These are phyloP conservation scores for Fennellomyces sp. DNA, from an alignment of 371 early-diverging fungal species.

Conservation along the genomic window DNA sequence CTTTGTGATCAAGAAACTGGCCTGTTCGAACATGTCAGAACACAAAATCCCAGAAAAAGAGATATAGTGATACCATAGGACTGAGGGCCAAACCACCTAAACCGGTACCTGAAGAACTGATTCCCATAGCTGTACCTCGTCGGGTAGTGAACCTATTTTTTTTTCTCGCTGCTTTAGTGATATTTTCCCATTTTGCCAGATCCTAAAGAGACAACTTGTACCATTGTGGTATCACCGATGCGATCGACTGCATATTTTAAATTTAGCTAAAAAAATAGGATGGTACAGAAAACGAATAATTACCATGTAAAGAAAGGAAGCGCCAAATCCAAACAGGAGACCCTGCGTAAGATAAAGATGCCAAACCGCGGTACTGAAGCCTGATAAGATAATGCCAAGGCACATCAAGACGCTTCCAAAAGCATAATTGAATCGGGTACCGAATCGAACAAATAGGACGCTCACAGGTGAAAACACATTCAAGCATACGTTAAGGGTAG, in stretches of 20 bases:
- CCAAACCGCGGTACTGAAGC: conserved; percentile 53
- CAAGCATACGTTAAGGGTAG: conserved; percentile 39
- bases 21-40: neutral
- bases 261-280: neutral
- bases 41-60: neutral
- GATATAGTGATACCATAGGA: conserved; percentile 30
- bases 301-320: conserved; percentile 42
- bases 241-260: conserved; percentile 18
- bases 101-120: conserved; percentile 77
- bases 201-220: conserved; percentile 7
- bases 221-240: conserved; percentile 43
- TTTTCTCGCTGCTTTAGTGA: neutral
- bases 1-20: neutral
- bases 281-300: neutral
- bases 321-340: conserved; percentile 50
- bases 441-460: conserved; percentile 39
- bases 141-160: conserved; percentile 49
- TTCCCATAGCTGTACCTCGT: conserved; percentile 64
- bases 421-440: conserved; percentile 34
- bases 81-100: conserved; percentile 65
- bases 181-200: neutral
- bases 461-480: conserved; percentile 48
- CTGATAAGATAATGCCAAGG: conserved; percentile 50
- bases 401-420: conserved; percentile 51
- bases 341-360: conserved; percentile 60